Evolutionary conservation across 352 stramenopile species (phyloP).

Genomic region (Globisporangium okanoganense): DNA sequence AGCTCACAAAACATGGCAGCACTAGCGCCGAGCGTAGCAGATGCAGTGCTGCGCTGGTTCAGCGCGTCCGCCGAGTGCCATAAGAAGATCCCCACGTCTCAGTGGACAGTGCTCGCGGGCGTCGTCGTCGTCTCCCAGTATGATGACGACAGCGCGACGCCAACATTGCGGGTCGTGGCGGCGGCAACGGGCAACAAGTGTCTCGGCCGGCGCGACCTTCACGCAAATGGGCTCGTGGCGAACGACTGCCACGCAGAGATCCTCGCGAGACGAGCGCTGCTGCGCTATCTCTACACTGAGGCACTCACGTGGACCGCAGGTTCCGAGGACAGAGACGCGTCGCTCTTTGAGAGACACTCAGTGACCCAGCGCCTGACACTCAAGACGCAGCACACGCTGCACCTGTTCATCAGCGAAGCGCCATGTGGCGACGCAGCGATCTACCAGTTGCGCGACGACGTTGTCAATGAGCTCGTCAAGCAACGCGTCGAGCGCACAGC

Average conservation of each 20-base stretch:
- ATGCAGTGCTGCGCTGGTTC: slow-evolving; percentile 63
- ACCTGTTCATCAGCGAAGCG: slow-evolving; percentile 91
- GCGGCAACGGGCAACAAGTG: slow-evolving; percentile 77
- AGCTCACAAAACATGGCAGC: slow-evolving; percentile 9
- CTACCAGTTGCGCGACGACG: slow-evolving; percentile 76
- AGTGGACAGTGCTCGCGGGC: slow-evolving; percentile 66
- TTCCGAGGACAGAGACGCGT: slow-evolving; percentile 20
- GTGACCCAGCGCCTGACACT: slow-evolving; percentile 39
- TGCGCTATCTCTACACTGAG: slow-evolving; percentile 86
- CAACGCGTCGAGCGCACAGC: slow-evolving; percentile 27
- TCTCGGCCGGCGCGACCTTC: slow-evolving; percentile 60
- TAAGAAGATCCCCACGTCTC: slow-evolving; percentile 49
- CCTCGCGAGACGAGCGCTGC: slow-evolving; percentile 77
- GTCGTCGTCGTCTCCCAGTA: slow-evolving; percentile 33
- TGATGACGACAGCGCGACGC: not conserved
- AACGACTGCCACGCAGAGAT: slow-evolving; percentile 94
- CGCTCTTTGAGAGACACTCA: slow-evolving; percentile 42
- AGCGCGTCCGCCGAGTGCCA: slow-evolving; percentile 31
- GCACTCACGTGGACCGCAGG: slow-evolving; percentile 29
- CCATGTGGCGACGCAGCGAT: slow-evolving; percentile 94
- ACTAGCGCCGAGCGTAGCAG: slow-evolving; percentile 28
- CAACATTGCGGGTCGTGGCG: slow-evolving; percentile 43
- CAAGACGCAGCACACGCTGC: slow-evolving; percentile 60
- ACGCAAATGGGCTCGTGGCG: slow-evolving; percentile 72
- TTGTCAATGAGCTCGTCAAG: slow-evolving; percentile 58